Percentiles rank a stretch among this genome's conserved stretches.
phyloP scores from a whole-genome alignment of 192 early-diverging fungal genomes.

The Spinellus fusiger region DNA sequence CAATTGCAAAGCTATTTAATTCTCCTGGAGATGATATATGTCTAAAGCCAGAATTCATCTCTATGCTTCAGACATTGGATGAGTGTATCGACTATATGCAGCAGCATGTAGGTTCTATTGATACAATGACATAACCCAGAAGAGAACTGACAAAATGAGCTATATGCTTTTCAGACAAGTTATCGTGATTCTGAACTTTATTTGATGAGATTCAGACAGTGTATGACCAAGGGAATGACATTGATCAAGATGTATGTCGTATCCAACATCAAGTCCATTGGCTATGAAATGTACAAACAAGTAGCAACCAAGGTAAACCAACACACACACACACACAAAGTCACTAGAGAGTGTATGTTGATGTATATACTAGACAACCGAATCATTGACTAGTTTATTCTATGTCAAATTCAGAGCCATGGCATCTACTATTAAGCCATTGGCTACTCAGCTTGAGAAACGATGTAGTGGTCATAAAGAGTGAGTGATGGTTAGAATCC shows the following conservation, averaged over 20 bases:
- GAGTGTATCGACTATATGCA: slow-evolving; percentile 75
- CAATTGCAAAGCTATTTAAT: slow-evolving; percentile 70
- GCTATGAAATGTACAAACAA: slow-evolving; percentile 58
- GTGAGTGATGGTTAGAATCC: slow-evolving; percentile 36
- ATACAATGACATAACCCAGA: background rate
- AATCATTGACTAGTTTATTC: slow-evolving; percentile 33
- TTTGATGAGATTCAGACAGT: slow-evolving; percentile 88
- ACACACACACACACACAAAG: background rate
- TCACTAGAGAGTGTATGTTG: background rate
- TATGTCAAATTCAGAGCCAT: slow-evolving; percentile 79
- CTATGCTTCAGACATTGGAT: slow-evolving; percentile 72
- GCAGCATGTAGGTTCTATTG: slow-evolving; percentile 51
- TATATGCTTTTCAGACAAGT: slow-evolving; percentile 33
- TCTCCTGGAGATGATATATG: slow-evolving; percentile 83
- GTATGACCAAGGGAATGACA: slow-evolving; percentile 89
- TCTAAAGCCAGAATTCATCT: slow-evolving; percentile 69
- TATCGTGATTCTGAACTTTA: slow-evolving; percentile 91
- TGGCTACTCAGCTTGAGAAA: slow-evolving; percentile 75
- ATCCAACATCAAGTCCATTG: slow-evolving; percentile 57
- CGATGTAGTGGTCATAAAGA: slow-evolving; percentile 61
- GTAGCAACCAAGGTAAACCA: slow-evolving; percentile 25
- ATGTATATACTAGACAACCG: slow-evolving; percentile 24
- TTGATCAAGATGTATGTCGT: slow-evolving; percentile 90
- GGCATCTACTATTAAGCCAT: slow-evolving; percentile 51
- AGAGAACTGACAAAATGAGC: background rate